Evolutionary conservation across 2,329 filamentous ascomycete genomes (phyloP), one percentile per base, ranked within the genome.

Genomic region (Colletotrichum sp.): DNA sequence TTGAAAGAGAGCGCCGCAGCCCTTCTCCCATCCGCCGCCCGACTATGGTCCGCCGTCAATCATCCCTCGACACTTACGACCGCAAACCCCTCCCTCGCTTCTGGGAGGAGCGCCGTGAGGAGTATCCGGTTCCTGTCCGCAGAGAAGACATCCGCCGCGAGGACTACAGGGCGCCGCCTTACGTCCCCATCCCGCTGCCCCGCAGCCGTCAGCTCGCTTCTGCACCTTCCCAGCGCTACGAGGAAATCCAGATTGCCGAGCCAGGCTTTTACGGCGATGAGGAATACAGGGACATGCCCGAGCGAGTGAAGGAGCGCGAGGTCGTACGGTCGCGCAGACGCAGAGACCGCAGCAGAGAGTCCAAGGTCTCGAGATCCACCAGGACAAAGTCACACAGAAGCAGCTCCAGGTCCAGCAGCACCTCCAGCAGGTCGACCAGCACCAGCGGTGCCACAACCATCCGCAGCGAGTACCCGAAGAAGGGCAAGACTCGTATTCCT

Each of bases 51-150:
- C 91, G 96, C 73, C 92, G 96, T 58, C 96, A 98, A 83, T 98
- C 95, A 16, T 98, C 95, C 68, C 89, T 98, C 52, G 96, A 98
- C 83, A 98, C 94, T 0, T 98, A 95, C 81, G 96, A 98, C 84
- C 92, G 96, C 64, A 92, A 92, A 32, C 93, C 94, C 2, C 81
- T 84, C 4, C 38, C 38, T 48, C 84, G 84, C 65, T 87, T 88
- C 78, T 88, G 87, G 69, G 89, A 93, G 56, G 64, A 65, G 7
- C 70, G 70, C 59, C 86, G 89, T 24, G 90, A 92, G 67, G 92
- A 94, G 76, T 92, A 92, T 78, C 88, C 89, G n/a, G 88, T 90
- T n/a, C 91, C 92, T 3, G 87, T 87, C 13, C 84, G 87, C 69
- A 83, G 87, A 6, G 85, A 87, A 70, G 89, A 87, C 74, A 83